phyloP scores from a whole-genome alignment of 1,139 yeast genomes.

The Blastobotrys aristatus region DNA sequence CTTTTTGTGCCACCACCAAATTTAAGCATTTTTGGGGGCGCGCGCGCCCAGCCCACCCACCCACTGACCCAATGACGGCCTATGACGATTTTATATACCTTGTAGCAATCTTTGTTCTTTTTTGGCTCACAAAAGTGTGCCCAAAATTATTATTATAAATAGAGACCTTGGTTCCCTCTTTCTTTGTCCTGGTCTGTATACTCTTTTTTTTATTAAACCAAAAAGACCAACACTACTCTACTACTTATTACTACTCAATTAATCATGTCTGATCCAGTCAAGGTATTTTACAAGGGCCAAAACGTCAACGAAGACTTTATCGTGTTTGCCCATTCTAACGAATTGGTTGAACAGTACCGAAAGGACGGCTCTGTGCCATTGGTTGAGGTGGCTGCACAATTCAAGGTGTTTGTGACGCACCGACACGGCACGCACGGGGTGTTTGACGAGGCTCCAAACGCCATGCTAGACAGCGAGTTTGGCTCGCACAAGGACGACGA shows the following conservation, averaged over 20 bases:
- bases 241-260: not conserved
- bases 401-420: constrained; percentile 52
- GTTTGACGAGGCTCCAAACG: constrained; percentile 66
- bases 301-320: constrained; percentile 51
- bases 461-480: constrained; percentile 60
- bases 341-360: constrained; percentile 45
- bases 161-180: not conserved
- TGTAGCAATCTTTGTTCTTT: too few relatives aligned
- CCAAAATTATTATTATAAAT: not conserved
- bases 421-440: constrained; percentile 69
- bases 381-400: constrained; percentile 58
- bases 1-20: not conserved
- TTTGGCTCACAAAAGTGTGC: too few relatives aligned
- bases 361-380: constrained; percentile 54
- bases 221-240: constrained; percentile 1
- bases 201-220: constrained; percentile 2
- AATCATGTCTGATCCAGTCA: not conserved
- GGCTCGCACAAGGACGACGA: constrained; percentile 42
- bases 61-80: too few relatives aligned
- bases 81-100: too few relatives aligned
- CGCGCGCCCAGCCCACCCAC: not conserved
- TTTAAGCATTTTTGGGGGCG: too few relatives aligned
- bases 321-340: constrained; percentile 55
- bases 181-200: not conserved
- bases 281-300: constrained; percentile 59